A percentile compares a stretch with the other conserved stretches of the same genome.
These are phyloP conservation scores for Trametes pubescens DNA, from an alignment of 1,284 basidiomycete genomes.

Conservation along the genomic window DNA sequence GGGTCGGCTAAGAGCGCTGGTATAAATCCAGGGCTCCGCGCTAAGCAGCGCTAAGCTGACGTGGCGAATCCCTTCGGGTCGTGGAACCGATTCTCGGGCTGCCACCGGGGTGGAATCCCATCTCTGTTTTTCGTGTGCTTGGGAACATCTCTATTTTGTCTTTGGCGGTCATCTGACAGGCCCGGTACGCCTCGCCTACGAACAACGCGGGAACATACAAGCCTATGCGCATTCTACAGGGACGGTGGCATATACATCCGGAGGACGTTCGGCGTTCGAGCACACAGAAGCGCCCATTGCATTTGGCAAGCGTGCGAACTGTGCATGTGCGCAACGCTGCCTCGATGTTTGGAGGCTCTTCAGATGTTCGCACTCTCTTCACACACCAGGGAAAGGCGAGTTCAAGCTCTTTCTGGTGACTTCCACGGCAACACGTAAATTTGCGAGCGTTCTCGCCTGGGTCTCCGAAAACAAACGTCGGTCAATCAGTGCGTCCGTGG, in stretches of 20 bases:
- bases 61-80: conserved; percentile 29
- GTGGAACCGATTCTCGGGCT: conserved; percentile 23
- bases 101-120: conserved; percentile 21
- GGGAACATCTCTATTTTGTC: conserved; percentile 10
- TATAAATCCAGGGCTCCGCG: conserved; percentile 24
- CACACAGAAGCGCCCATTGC: conserved; percentile 2
- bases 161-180: conserved; percentile 1
- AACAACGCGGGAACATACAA: neutral
- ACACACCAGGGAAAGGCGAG: conserved; percentile 6
- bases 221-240: neutral
- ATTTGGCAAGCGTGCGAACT: conserved; percentile 1
- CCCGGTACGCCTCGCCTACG: neutral
- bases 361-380: neutral
- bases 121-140: conserved; percentile 12
- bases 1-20: conserved; percentile 27
- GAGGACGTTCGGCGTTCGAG: neutral
- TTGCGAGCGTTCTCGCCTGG: neutral
- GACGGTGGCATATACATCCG: too few relatives aligned
- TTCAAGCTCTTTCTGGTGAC: neutral
- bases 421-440: neutral
- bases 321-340: neutral
- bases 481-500: neutral
- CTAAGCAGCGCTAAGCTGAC: conserved; percentile 29
- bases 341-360: neutral
- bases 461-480: neutral